Base-by-base conservation (phyloP, 2,329 filamentous ascomycete species). In the Aotearoamyces nothofagi region DNA sequence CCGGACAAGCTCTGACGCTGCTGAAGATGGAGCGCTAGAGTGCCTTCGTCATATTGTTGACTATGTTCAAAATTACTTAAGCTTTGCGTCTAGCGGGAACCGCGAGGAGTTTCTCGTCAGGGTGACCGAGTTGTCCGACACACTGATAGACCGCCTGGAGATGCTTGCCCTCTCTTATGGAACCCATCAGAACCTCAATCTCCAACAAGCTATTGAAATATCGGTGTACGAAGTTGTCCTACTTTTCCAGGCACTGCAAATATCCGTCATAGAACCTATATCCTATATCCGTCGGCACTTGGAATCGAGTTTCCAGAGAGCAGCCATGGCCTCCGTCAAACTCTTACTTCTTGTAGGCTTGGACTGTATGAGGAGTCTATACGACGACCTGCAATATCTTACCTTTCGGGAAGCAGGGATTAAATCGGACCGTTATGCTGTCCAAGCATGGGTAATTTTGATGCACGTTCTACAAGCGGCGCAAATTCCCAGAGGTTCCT, bases 361-460 rank as follows among this genome's bases (percentile, higher is more conserved):
- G 3, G 50, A 50, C 5, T 48, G 52, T 4, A 31, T 76, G 9
- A 54, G 51, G 13, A 45, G 49, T 10, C 41, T 62, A 0, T 75
- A 71, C 33, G 49, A 54, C 17, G 51, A 60, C 19, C 50, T 72
- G 3, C 60, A 63, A 30, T 55, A 48, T 3, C 42, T 53, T 3
- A 46, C 54, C 2, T 49, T 52, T 20, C 55, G 66, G 22, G 64
- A 69, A 35, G 55, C 53, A 26, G 70, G 69, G 1, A 58, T 77
- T 17, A 57, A 55, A 15, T 46, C 54, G 10, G 58, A 66, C 17
- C 46, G 55, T n/a, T 45, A 52, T 9, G 37, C 46, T 2, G 40
- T 63, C 6, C 59, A 69, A 32, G 61, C 63, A 7, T 79, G 73
- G 74, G 60, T 72, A 3, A 52, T 67, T 13, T 35, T 69, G 4